phyloP scores from a whole-genome alignment of 495 filamentous ascomycete species.

The Thermothielavioides terrestris region DNA sequence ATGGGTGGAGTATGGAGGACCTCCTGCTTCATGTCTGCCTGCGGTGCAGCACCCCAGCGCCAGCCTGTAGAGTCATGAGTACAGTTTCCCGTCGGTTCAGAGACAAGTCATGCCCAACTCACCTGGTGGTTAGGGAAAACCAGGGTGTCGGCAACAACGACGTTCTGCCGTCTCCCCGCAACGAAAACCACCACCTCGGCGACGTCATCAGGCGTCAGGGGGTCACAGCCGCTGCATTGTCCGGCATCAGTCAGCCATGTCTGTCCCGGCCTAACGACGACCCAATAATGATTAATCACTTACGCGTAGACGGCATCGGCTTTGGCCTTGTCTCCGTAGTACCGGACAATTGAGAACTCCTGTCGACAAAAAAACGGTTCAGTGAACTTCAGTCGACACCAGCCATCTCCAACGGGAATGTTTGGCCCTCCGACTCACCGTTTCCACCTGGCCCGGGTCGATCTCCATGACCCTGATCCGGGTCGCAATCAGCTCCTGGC shows the following conservation, averaged over 20 bases:
- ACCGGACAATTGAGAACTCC: conserved; percentile 93
- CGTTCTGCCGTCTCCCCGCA: conserved; percentile 83
- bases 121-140: conserved; percentile 89
- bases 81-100: no score
- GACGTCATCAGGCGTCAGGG: conserved; percentile 91
- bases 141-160: conserved; percentile 86
- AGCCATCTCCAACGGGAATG: neutral
- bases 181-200: conserved; percentile 91
- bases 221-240: conserved; percentile 60
- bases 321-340: conserved; percentile 85
- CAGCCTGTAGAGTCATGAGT: conserved; percentile 21
- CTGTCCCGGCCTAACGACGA: neutral
- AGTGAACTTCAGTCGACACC: neutral
- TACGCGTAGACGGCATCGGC: conserved; percentile 94
- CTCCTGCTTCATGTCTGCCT: conserved; percentile 13
- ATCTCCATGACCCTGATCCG: conserved; percentile 85
- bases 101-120: no score
- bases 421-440: conserved; percentile 41
- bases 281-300: conserved; percentile 21
- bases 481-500: conserved; percentile 81
- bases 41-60: conserved; percentile 29
- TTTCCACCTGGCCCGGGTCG: conserved; percentile 96
- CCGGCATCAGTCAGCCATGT: neutral
- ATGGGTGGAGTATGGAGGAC: neutral
- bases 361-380: conserved; percentile 21